Conservation (phyloP, 768 basidiomycete genomes). For the Fibroporia radiculosa region DNA sequence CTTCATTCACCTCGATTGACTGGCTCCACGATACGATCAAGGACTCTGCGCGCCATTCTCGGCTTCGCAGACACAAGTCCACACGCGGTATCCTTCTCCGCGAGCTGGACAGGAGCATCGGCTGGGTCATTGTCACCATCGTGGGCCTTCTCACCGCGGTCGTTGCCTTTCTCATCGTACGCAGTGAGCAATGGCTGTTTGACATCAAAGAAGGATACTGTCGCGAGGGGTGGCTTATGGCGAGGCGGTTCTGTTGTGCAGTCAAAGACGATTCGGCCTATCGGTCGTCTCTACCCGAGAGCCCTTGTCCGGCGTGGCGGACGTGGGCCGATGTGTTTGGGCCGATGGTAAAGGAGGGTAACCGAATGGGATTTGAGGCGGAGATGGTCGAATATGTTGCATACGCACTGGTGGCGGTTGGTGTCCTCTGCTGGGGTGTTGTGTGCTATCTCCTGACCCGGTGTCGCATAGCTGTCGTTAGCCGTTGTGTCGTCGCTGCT, state of each 20-base stretch:
- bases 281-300: conserved; percentile 16
- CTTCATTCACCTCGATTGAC: conserved; percentile 85
- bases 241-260: conserved; percentile 80
- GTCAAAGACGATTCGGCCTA: conserved; percentile 11
- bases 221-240: conserved; percentile 54
- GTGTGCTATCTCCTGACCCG: conserved; percentile 47
- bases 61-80: conserved; percentile 64
- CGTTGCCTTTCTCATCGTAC: conserved; percentile 79
- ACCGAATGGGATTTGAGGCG: conserved; percentile 26
- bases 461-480: conserved; percentile 49
- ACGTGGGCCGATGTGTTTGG: conserved; percentile 62
- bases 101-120: conserved; percentile 67
- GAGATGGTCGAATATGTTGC: conserved; percentile 53
- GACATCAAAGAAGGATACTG: conserved; percentile 93
- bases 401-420: conserved; percentile 74
- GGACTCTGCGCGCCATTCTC: conserved; percentile 75
- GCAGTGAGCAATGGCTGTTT: conserved; percentile 83
- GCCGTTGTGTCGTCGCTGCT: conserved; percentile 70
- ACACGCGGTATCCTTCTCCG: conserved; percentile 57
- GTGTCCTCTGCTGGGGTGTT: conserved; percentile 25
- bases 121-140: conserved; percentile 85
- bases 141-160: conserved; percentile 84
- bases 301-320: conserved; percentile 60
- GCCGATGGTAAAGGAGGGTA: conserved; percentile 22
- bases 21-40: conserved; percentile 98